Percentiles rank a stretch among this genome's conserved stretches.
Conservation (phyloP, 352 stramenopile genomes). For the Pythium grandisporangium region DNA sequence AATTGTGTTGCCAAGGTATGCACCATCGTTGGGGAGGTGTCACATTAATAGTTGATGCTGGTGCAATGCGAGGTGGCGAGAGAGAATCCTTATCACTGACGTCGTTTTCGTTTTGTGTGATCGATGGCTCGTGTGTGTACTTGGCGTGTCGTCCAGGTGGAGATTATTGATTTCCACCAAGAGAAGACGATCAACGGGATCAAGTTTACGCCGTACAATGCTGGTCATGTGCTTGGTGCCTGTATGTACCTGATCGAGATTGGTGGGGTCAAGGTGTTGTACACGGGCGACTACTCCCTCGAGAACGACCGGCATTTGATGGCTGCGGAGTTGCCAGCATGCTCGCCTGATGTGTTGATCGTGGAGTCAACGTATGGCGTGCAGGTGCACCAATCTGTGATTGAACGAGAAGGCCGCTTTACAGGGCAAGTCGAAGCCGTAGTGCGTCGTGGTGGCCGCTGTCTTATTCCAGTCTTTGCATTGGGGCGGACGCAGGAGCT, state of each 20-base stretch:
- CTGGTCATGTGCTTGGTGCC: conserved; percentile 97
- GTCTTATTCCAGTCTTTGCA: conserved; percentile 98
- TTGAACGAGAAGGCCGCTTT: conserved; percentile 96
- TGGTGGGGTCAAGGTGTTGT: conserved; percentile 95
- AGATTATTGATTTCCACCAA: conserved; percentile 98
- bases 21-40: too few species aligned
- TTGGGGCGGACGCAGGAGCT: conserved; percentile 98
- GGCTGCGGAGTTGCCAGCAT: conserved; percentile 76
- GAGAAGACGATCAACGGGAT: conserved; percentile 96
- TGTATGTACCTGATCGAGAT: conserved; percentile 99
- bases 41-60: too few species aligned
- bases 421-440: conserved; percentile 94
- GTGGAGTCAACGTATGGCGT: conserved; percentile 98
- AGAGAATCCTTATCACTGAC: too few species aligned
- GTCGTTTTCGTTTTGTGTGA: too few species aligned
- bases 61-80: too few species aligned
- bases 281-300: conserved; percentile 98
- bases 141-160: conserved; percentile 35
- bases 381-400: conserved; percentile 93
- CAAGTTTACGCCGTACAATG: conserved; percentile 98
- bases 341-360: conserved; percentile 97
- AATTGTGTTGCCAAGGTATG: conserved; percentile 91
- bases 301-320: conserved; percentile 98
- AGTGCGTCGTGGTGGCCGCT: conserved; percentile 93
- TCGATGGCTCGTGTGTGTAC: not conserved